Evolutionary conservation across 768 basidiomycete species (phyloP), one percentile per base, ranked within the genome.

Genomic region (Phanerochaete carnosa): DNA sequence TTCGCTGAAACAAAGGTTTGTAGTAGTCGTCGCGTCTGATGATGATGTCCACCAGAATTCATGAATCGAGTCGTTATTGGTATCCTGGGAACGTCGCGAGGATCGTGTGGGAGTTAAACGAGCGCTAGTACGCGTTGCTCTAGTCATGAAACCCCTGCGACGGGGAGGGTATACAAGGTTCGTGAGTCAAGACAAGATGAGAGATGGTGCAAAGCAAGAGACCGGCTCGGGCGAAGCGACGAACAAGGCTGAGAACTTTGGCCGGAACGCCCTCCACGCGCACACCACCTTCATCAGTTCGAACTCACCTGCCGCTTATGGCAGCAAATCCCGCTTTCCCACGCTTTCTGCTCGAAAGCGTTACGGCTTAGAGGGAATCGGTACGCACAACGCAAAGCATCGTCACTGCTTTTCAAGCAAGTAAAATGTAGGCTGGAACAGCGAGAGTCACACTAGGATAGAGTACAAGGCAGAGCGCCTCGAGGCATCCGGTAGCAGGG

Each of bases 41-140:
- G 32, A 37, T 30, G 66, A 67, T 29, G 67, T 64, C 68, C 66
- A 69, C 68, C 66, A 66, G 47, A 60, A 55, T 39, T 59, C 60
- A 45, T 64, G 19, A 53, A 55, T 22, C 16, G 32, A 30, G 49
- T 56, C 57, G 46, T 58, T 16, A 58, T 52, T 59, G 50, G 55
- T 49, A 19, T 66, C 58, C 51, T 65, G 59, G 46, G 63, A 63
- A 64, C 57, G 65, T 72, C 65, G 71, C 68, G 51, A 56, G 57
- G 54, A 66, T 72, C 68, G 68, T 71, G 59, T 60, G n/a, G 37
- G 25, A 47, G 68, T 63, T 55, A 61, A 67, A 69, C 43, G 64
- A 70, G 58, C 59, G 67, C 61, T 62, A 32, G 64, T 49, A 45
- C 49, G 23, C 47, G 63, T 58, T 45, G 64, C 54, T 43, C 25